Conservation (phyloP, 495 filamentous ascomycete genomes). For the Penicillium coprophilum region DNA sequence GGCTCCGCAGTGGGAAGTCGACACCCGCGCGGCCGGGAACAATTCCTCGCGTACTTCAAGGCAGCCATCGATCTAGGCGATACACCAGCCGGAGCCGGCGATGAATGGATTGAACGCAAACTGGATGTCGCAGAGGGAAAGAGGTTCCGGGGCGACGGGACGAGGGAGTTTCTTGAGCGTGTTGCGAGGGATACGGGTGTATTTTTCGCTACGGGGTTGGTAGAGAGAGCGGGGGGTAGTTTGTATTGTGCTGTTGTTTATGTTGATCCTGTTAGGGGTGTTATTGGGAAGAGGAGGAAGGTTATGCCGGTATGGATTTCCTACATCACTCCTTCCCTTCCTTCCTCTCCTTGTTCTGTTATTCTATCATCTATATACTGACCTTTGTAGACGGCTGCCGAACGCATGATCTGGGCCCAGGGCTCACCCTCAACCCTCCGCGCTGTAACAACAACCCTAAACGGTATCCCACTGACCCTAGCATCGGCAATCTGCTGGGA, state of each 20-base stretch:
- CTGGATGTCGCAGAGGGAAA: slow-evolving; percentile 52
- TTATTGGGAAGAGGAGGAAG: slow-evolving; percentile 86
- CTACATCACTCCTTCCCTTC: neutral
- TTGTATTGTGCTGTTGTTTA: slow-evolving; percentile 84
- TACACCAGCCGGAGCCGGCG: slow-evolving; percentile 69
- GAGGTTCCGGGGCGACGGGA: slow-evolving; percentile 74
- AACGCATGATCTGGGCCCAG: slow-evolving; percentile 87
- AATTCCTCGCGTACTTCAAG: slow-evolving; percentile 80
- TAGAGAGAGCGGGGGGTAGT: slow-evolving; percentile 78
- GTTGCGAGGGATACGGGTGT: slow-evolving; percentile 74
- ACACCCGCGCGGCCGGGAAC: slow-evolving; percentile 68
- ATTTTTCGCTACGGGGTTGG: slow-evolving; percentile 74
- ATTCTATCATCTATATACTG: neutral
- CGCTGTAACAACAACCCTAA: slow-evolving; percentile 78
- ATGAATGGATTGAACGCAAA: slow-evolving; percentile 66
- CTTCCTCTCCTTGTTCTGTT: too few relatives aligned
- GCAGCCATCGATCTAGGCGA: slow-evolving; percentile 83
- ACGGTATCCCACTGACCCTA: slow-evolving; percentile 72
- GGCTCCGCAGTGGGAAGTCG: slow-evolving; percentile 72
- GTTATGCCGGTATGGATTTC: slow-evolving; percentile 72
- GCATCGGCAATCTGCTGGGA: slow-evolving; percentile 96
- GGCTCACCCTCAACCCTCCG: slow-evolving; percentile 77
- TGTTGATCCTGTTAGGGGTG: slow-evolving; percentile 69
- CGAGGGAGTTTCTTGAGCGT: slow-evolving; percentile 73
- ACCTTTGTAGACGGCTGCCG: slow-evolving; percentile 62